A percentile compares a stretch with the other conserved stretches of the same genome.
Evolutionary conservation across 2,329 filamentous ascomycete species (phyloP).

Genomic region (Ceratocystis alfenasii): DNA sequence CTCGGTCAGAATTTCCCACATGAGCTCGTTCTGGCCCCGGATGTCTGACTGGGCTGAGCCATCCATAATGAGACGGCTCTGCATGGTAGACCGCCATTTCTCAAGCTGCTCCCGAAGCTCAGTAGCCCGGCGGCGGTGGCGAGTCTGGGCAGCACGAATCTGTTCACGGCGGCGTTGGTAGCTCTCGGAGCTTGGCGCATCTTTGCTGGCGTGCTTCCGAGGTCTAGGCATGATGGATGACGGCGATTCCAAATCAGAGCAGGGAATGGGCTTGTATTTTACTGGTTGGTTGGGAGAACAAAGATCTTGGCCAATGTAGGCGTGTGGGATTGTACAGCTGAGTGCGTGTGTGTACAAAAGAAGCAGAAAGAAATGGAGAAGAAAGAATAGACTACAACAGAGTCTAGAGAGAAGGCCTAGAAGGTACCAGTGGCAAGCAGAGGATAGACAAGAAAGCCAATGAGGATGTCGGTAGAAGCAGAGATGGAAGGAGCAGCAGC

Average conservation of each 20-base stretch:
- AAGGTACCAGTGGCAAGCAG: neutral
- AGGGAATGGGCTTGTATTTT: neutral
- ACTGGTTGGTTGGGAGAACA: neutral
- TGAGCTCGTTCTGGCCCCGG: constrained; percentile 34
- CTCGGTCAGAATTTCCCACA: constrained; percentile 30
- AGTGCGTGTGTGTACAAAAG: neutral
- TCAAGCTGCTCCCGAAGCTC: constrained; percentile 45
- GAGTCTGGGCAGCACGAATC: constrained; percentile 42
- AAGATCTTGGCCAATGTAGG: neutral
- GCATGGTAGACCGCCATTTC: constrained; percentile 37
- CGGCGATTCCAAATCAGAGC: neutral
- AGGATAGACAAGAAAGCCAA: neutral
- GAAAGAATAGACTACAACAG: neutral
- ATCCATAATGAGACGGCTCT: constrained; percentile 36
- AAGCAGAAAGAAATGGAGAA: too few species aligned
- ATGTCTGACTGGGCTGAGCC: constrained; percentile 33
- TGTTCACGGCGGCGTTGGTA: constrained; percentile 35
- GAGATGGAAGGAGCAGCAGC: neutral
- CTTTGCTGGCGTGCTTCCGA: constrained; percentile 21
- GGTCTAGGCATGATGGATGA: constrained; percentile 4
- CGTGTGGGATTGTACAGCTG: neutral
- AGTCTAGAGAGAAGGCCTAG: neutral
- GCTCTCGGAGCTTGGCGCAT: constrained; percentile 26
- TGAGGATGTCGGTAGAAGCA: neutral
- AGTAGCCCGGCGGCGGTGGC: constrained; percentile 45